These are phyloP conservation scores for Cinchona pubescens DNA, from an alignment of 257 asterid species.

Conservation along the genomic window DNA sequence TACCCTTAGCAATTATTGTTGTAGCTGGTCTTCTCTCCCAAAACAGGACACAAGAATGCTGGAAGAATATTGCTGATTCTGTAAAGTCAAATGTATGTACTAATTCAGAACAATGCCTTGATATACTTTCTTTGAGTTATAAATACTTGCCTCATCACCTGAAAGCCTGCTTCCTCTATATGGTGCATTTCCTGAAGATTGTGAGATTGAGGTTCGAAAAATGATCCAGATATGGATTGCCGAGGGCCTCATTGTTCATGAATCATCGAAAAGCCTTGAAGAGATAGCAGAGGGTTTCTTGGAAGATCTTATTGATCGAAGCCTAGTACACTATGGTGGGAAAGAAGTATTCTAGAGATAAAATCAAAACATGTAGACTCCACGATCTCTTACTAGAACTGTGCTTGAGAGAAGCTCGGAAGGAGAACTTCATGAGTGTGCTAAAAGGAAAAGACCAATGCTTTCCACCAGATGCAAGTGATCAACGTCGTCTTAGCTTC, in stretches of 20 bases:
- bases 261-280: slow-evolving; percentile 10
- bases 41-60: not conserved
- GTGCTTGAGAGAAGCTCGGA: slow-evolving; percentile 37
- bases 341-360: slow-evolving; percentile 21
- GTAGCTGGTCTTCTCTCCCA: not conserved
- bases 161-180: slow-evolving; percentile 34
- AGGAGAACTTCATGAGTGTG: slow-evolving; percentile 30
- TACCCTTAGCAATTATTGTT: slow-evolving; percentile 4
- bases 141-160: slow-evolving; percentile 34
- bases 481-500: slow-evolving; percentile 19
- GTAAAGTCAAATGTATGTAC: not conserved
- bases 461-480: not conserved
- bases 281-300: slow-evolving; percentile 32
- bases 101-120: slow-evolving; percentile 9
- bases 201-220: slow-evolving; percentile 33
- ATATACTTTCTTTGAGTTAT: slow-evolving; percentile 21
- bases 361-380: slow-evolving; percentile 30
- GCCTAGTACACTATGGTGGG: slow-evolving; percentile 22
- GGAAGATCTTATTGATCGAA: slow-evolving; percentile 39
- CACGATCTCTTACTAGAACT: slow-evolving; percentile 34
- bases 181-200: slow-evolving; percentile 38
- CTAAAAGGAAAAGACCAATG: not conserved
- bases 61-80: not conserved
- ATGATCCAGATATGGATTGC: slow-evolving; percentile 34
- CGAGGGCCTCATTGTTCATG: slow-evolving; percentile 30